Evolutionary conservation across 768 basidiomycete genomes (phyloP), one percentile per base, ranked within the genome.

Genomic region (Kwoniella europaea): DNA sequence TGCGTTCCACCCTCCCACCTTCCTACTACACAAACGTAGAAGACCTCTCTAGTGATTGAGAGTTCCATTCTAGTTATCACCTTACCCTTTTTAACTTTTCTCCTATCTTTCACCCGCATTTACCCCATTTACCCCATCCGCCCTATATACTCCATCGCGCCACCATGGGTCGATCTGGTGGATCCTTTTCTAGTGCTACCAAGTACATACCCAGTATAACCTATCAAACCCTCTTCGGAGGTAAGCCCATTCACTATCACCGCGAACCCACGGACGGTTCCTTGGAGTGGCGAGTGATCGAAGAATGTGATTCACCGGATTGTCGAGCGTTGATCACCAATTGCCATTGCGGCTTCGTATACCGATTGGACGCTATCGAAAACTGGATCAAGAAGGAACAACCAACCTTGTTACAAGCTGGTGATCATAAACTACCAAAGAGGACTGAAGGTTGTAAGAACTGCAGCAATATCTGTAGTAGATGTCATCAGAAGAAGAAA

Each of bases 251-350:
- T 2, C 62, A 63, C 43, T 63, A 52, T 16, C 62, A 63, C 52
- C 18, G 50, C 9, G 62, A 63, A 27, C 46, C 62, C 20, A 63
- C 43, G 20, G 43, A 63, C 18, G 20, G 22, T 3, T 18, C 15
- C 4, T 27, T 15, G 9, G 50, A 63, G 24, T 63, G 44, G 44
- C 62, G 44, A 50, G n/a, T 15, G 24, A 13, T 63, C 9, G 62
- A 63, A 50, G 16, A 29, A 29, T 63, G 62, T 35, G 22, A 46
- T 22, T 53, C 62, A 24, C 7, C 15, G 10, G 20, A 54, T 35
- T 64, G 63, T 20, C 50, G 63, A 24, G 63, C 63, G 9, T 13
- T 64, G 12, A 64, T 64, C 46, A 64, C 63, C 5, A 64, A 64
- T 13, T 64, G 63, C 20, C 29, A 52, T n/a, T 64, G 63, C 13